These are phyloP conservation scores for Antitrichia curtipendula DNA, from an alignment of 225 moss, liverwort and hornwort genomes.

Conservation along the genomic window DNA sequence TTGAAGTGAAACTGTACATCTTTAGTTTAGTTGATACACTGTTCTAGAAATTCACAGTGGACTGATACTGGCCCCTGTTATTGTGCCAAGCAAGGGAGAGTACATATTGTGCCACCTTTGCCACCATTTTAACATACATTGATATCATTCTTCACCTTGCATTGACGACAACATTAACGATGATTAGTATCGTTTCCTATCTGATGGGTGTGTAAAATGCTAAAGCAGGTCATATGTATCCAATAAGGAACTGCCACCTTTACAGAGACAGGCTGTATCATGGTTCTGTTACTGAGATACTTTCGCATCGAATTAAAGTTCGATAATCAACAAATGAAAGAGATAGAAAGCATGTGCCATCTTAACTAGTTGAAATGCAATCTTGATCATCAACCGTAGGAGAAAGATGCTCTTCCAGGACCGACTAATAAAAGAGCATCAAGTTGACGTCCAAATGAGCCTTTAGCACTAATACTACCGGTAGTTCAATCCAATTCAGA, in stretches of 20 bases:
- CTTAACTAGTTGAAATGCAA: not conserved
- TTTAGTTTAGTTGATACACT: too few relatives aligned
- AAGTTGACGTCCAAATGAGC: not conserved
- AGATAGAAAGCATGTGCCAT: not conserved
- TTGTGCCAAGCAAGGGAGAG: too few relatives aligned
- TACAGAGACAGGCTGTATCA: not conserved
- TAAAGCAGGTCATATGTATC: not conserved
- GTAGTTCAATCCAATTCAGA: not conserved
- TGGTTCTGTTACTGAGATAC: not conserved
- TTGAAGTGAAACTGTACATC: not conserved
- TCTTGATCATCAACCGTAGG: not conserved
- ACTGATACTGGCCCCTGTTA: not conserved
- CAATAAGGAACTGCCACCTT: not conserved
- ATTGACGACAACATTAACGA: not conserved
- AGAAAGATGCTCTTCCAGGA: not conserved
- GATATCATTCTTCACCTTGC: not conserved
- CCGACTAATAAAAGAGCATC: not conserved
- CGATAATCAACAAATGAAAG: not conserved
- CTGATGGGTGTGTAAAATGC: not conserved
- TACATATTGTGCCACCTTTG: not conserved
- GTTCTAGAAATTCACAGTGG: not conserved
- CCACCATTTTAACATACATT: not conserved
- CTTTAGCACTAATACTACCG: too few relatives aligned
- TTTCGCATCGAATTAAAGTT: not conserved
- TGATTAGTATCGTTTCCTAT: too few relatives aligned